These are phyloP conservation scores for Imleria badia DNA, from an alignment of 768 basidiomycete genomes.

Conservation along the genomic window DNA sequence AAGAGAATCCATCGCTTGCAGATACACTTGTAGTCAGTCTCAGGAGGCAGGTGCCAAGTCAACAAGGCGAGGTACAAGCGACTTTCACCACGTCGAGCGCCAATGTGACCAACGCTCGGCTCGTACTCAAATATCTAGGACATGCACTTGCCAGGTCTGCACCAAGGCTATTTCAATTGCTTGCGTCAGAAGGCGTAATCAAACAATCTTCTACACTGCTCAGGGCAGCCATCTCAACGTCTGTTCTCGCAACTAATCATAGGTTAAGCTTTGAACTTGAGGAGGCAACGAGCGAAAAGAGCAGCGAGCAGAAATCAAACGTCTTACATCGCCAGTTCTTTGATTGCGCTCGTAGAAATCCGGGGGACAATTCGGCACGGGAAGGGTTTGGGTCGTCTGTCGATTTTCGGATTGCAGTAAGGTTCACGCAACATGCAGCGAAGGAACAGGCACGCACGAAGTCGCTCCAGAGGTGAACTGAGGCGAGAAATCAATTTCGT, in stretches of 20 bases:
- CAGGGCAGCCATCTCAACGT: not conserved
- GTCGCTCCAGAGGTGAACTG: conserved; percentile 17
- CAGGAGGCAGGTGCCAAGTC: not conserved
- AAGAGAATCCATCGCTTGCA: too few relatives aligned
- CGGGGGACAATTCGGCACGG: conserved; percentile 24
- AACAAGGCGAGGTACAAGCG: not conserved
- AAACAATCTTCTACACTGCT: not conserved
- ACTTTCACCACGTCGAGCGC: not conserved
- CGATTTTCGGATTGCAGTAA: not conserved
- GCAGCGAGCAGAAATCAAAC: not conserved
- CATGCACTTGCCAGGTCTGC: conserved; percentile 10
- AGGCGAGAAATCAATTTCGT: conserved; percentile 23
- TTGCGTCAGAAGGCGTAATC: not conserved
- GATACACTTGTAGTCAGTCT: too few relatives aligned
- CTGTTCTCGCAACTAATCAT: not conserved
- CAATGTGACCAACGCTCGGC: not conserved
- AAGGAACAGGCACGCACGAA: conserved; percentile 19
- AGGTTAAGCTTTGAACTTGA: not conserved
- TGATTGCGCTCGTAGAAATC: conserved; percentile 3
- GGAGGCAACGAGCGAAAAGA: not conserved
- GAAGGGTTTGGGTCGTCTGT: conserved; percentile 24
- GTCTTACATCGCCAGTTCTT: conserved; percentile 10
- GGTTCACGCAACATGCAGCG: not conserved
- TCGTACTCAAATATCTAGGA: not conserved
- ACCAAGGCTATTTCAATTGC: not conserved